Percentiles rank a stretch among this genome's conserved stretches.
Conservation (phyloP, 2,329 filamentous ascomycete species). For the Trichoderma koningiopsis region DNA sequence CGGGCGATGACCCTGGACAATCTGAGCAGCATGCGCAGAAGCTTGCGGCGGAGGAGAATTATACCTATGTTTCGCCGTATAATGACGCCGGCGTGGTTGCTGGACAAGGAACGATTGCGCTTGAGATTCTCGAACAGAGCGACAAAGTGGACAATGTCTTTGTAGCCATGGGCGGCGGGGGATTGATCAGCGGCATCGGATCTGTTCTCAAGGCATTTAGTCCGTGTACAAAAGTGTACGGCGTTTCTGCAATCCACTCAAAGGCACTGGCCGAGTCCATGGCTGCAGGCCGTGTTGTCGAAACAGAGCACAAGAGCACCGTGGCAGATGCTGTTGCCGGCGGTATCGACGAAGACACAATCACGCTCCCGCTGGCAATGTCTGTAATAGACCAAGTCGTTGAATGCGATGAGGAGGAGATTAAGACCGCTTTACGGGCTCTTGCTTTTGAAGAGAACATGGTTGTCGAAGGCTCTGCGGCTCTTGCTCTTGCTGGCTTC, state of each 20-base stretch:
- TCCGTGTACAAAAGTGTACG: not conserved
- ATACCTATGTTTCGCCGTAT: not conserved
- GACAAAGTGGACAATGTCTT: not conserved
- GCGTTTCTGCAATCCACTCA: not conserved
- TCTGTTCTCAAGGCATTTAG: not conserved
- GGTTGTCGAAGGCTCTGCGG: not conserved
- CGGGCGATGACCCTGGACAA: not conserved
- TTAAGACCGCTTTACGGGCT: not conserved
- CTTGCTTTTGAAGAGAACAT: not conserved
- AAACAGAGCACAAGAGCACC: not conserved
- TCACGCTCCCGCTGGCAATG: not conserved
- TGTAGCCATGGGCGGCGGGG: not conserved
- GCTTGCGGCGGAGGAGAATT: not conserved
- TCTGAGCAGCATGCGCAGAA: not conserved
- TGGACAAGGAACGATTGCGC: not conserved
- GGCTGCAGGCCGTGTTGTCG: not conserved
- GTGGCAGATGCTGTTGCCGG: not conserved
- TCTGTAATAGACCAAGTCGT: not conserved
- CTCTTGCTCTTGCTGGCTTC: not conserved
- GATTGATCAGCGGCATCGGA: not conserved
- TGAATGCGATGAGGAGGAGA: not conserved
- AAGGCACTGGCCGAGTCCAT: not conserved
- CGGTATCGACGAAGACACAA: not conserved
- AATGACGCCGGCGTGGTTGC: not conserved
- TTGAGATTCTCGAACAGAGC: not conserved